phyloP scores from a whole-genome alignment of 78 protist genomes.

The Dictyostelium intermedium region DNA sequence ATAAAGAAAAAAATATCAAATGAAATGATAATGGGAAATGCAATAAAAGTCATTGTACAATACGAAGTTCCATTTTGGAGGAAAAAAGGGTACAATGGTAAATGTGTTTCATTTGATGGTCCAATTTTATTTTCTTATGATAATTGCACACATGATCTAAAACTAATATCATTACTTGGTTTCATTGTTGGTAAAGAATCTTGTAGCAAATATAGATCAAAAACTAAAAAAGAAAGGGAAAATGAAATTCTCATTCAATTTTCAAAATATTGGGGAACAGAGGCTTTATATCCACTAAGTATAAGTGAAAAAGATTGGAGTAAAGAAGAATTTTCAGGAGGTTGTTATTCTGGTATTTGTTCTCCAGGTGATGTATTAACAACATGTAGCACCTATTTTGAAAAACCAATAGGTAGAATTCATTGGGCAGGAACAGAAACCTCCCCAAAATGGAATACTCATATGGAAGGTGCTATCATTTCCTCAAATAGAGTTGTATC shows the following conservation, averaged over 20 bases:
- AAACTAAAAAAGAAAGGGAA: background rate
- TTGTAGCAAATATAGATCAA: background rate
- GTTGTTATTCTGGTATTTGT: background rate
- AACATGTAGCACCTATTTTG: background rate
- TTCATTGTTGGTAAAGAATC: conserved; percentile 26
- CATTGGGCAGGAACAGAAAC: conserved; percentile 89
- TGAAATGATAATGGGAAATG: conserved; percentile 18
- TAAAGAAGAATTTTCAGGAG: background rate
- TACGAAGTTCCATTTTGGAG: conserved; percentile 41
- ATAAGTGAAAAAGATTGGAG: conserved; percentile 31
- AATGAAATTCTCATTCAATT: background rate
- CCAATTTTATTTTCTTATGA: background rate
- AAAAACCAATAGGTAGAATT: conserved; percentile 40
- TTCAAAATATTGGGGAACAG: background rate
- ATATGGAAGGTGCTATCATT: conserved; percentile 80
- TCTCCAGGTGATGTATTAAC: background rate
- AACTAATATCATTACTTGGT: background rate
- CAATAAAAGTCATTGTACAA: conserved; percentile 27
- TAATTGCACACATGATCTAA: background rate
- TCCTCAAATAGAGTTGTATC: conserved; percentile 30
- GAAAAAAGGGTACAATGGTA: conserved; percentile 30
- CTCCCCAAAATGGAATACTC: conserved; percentile 48
- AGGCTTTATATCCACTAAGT: background rate
- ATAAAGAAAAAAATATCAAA: too few relatives aligned
- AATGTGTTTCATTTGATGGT: background rate